These are phyloP conservation scores for Lecanosticta acicola DNA, from an alignment of 2,329 filamentous ascomycete genomes.

Conservation along the genomic window DNA sequence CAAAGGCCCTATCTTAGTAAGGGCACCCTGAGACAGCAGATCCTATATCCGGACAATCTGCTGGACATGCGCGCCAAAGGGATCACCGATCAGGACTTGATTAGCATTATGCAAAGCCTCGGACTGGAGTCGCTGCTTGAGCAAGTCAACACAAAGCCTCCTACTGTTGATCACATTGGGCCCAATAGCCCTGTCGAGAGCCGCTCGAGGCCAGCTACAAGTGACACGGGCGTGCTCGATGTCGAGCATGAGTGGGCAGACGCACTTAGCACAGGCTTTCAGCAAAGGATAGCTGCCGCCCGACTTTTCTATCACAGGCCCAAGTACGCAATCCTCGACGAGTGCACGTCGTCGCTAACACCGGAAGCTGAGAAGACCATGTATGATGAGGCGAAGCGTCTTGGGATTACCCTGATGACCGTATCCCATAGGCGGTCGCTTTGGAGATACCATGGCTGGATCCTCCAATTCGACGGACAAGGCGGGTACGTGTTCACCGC, in stretches of 20 bases:
- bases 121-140: slow-evolving; percentile 79
- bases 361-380: slow-evolving; percentile 90
- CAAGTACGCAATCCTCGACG: slow-evolving; percentile 90
- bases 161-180: slow-evolving; percentile 6
- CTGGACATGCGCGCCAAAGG: slow-evolving; percentile 82
- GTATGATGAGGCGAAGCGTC: slow-evolving; percentile 90
- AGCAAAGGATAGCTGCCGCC: slow-evolving; percentile 96
- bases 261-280: slow-evolving; percentile 82
- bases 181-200: slow-evolving; percentile 13
- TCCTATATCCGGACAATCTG: slow-evolving; percentile 89
- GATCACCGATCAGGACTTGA: slow-evolving; percentile 74
- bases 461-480: slow-evolving; percentile 94
- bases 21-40: slow-evolving; percentile 88
- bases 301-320: slow-evolving; percentile 89
- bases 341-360: slow-evolving; percentile 94
- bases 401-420: slow-evolving; percentile 94
- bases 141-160: slow-evolving; percentile 50
- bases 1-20: slow-evolving; percentile 90
- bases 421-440: slow-evolving; percentile 85
- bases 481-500: slow-evolving; percentile 84
- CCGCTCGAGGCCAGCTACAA: slow-evolving; percentile 6
- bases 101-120: slow-evolving; percentile 68
- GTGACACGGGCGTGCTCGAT: slow-evolving; percentile 61
- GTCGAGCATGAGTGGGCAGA: slow-evolving; percentile 96
- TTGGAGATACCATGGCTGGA: slow-evolving; percentile 94